phyloP scores from a whole-genome alignment of 768 basidiomycete genomes.

The Macrolepiota fuliginosa region DNA sequence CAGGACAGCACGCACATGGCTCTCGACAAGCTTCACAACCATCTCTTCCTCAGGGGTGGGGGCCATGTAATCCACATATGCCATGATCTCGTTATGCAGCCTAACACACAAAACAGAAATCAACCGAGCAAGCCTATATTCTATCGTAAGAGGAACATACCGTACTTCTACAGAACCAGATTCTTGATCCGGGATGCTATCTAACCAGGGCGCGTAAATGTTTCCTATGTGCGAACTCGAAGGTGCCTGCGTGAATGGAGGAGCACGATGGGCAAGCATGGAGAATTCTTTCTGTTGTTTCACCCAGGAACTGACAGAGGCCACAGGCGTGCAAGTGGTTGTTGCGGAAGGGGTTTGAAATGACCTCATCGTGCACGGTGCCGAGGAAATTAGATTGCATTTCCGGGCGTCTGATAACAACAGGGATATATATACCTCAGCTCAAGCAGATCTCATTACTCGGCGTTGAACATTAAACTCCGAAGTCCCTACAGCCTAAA shows the following conservation, averaged over 20 bases:
- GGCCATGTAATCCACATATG: slow-evolving; percentile 52
- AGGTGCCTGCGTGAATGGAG: neutral
- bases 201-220: neutral
- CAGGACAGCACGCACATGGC: slow-evolving; percentile 44
- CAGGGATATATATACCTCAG: too few relatives aligned
- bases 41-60: slow-evolving; percentile 52
- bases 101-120: slow-evolving; percentile 27
- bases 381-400: too few relatives aligned
- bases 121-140: neutral
- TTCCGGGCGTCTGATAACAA: too few relatives aligned
- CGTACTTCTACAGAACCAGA: neutral
- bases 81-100: slow-evolving; percentile 62
- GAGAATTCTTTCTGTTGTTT: neutral
- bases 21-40: slow-evolving; percentile 43
- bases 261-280: neutral
- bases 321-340: too few relatives aligned
- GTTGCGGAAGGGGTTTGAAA: too few relatives aligned
- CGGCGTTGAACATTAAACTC: too few relatives aligned
- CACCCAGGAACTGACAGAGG: too few relatives aligned
- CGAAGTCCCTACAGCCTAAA: too few relatives aligned
- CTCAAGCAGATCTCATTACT: too few relatives aligned
- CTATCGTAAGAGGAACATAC: neutral
- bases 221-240: neutral
- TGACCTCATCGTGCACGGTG: too few relatives aligned
- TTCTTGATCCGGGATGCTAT: neutral